phyloP scores from a whole-genome alignment of 2,329 filamentous ascomycete genomes.

The Hymenoscyphus salicellus region DNA sequence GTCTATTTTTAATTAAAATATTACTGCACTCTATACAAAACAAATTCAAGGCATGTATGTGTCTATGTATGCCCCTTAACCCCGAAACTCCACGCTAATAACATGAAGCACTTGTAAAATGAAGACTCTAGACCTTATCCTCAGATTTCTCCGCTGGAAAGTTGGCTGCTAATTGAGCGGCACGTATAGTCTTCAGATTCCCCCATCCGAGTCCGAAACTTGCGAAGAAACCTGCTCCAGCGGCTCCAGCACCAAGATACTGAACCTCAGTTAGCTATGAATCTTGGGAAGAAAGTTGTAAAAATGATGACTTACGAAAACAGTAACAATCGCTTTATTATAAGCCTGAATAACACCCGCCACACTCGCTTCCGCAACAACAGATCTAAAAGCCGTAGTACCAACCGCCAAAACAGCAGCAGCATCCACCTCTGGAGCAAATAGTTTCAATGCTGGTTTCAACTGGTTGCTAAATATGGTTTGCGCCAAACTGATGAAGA shows the following conservation, averaged over 20 bases:
- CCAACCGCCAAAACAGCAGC: conserved; percentile 40
- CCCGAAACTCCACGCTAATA: neutral
- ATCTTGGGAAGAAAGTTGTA: neutral
- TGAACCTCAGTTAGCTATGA: neutral
- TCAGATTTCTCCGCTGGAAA: neutral
- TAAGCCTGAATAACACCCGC: conserved; percentile 42
- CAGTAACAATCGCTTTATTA: conserved; percentile 32
- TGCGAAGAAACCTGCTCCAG: conserved; percentile 11
- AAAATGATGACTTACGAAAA: conserved; percentile 15
- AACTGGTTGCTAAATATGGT: conserved; percentile 33
- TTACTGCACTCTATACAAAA: neutral
- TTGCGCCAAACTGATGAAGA: conserved; percentile 35
- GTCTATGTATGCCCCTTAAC: neutral
- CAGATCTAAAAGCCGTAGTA: conserved; percentile 39
- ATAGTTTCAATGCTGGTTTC: conserved; percentile 33
- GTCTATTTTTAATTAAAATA: conserved; percentile 1
- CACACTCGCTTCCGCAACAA: conserved; percentile 37
- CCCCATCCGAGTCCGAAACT: conserved; percentile 19
- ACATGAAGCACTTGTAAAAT: neutral
- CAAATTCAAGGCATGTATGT: neutral
- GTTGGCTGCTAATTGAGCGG: neutral
- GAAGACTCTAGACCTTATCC: neutral
- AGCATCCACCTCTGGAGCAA: conserved; percentile 37
- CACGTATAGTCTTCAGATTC: conserved; percentile 1
- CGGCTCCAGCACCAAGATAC: conserved; percentile 18